Percentiles rank a stretch among this genome's conserved stretches.
Evolutionary conservation across 1,284 basidiomycete genomes (phyloP).

Genomic region (Cutaneotrichosporon cavernicola): DNA sequence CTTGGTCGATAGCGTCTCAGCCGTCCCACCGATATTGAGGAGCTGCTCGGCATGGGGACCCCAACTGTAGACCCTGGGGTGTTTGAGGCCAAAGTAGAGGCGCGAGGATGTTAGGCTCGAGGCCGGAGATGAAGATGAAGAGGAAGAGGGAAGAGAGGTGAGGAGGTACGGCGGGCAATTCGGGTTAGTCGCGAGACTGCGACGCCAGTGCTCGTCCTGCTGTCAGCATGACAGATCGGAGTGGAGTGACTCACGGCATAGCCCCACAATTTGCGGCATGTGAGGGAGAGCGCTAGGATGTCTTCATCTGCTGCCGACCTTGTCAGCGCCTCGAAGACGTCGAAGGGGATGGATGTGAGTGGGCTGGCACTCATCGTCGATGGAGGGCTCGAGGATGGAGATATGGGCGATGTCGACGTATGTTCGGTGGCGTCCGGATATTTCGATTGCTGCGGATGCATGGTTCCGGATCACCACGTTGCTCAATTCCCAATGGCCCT

Average conservation of each 20-base stretch:
- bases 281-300: constrained; percentile 5
- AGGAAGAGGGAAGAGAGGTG: no score
- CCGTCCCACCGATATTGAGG: not conserved
- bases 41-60: constrained; percentile 6
- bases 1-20: not conserved
- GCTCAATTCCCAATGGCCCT: no score
- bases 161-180: not conserved
- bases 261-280: not conserved
- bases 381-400: no score
- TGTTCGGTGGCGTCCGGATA: no score
- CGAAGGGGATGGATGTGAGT: not conserved
- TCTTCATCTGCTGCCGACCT: not conserved
- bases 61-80: not conserved
- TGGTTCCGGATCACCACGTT: no score
- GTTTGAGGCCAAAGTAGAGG: constrained; percentile 6
- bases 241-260: not conserved
- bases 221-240: not conserved
- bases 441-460: no score
- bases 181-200: not conserved
- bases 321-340: not conserved
- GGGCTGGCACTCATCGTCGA: no score
- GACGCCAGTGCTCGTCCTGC: constrained; percentile 1
- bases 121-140: no score
- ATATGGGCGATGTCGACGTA: no score
- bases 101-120: not conserved